A percentile compares a stretch with the other conserved stretches of the same genome.
phyloP scores from a whole-genome alignment of 2,329 filamentous ascomycete species.

The Penicillium rolfsii region DNA sequence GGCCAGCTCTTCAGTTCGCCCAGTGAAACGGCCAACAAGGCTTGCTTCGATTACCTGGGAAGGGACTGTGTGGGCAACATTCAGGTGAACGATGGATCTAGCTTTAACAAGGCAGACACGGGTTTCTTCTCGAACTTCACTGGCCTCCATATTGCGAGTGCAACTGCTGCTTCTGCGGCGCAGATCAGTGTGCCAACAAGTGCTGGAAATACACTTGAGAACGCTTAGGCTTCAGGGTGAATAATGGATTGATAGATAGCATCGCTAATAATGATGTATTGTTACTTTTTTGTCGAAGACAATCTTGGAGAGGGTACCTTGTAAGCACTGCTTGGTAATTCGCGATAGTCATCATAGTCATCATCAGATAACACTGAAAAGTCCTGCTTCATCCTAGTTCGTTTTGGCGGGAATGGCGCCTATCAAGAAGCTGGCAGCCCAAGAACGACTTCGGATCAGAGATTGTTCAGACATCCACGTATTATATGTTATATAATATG shows the following conservation, averaged over 20 bases:
- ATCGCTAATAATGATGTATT: background rate
- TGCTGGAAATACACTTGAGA: background rate
- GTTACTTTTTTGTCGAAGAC: background rate
- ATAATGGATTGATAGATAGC: background rate
- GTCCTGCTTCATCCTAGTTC: background rate
- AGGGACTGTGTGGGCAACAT: background rate
- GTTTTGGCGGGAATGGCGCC: background rate
- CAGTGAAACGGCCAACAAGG: background rate
- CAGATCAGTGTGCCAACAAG: background rate
- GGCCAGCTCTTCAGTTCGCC: background rate
- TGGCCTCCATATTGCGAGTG: background rate
- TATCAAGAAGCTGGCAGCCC: background rate
- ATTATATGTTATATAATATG: conserved; percentile 2
- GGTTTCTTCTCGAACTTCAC: background rate
- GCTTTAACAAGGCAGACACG: background rate
- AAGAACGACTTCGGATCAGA: background rate
- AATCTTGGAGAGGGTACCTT: no score
- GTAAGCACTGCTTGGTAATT: background rate
- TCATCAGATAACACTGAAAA: background rate
- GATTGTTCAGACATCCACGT: background rate
- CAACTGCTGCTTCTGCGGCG: background rate
- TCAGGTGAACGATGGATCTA: background rate
- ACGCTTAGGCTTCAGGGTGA: background rate
- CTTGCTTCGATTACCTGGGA: background rate
- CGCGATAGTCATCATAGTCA: no score